Percentiles rank a stretch among this genome's conserved stretches.
phyloP scores from a whole-genome alignment of 73 alveolate genomes.

The Paramecium tetraurelia region DNA sequence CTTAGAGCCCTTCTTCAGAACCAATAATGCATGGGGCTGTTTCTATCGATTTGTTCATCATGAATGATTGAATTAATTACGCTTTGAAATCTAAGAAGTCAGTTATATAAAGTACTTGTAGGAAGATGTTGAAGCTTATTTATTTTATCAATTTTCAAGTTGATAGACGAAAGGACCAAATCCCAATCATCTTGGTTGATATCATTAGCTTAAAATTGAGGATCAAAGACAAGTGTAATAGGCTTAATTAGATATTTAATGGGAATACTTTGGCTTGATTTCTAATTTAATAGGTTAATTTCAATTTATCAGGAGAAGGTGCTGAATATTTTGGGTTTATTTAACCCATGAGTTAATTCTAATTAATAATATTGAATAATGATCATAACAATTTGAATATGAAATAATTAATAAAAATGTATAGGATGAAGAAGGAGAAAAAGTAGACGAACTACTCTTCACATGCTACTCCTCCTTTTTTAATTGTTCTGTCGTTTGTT shows the following conservation, averaged over 20 bases:
- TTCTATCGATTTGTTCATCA: not conserved
- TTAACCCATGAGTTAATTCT: not conserved
- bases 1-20: slow-evolving; percentile 36
- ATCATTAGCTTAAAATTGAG: not conserved
- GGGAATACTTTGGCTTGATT: not conserved
- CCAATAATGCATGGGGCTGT: not conserved
- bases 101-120: not conserved
- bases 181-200: not conserved
- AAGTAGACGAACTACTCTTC: slow-evolving; percentile 63
- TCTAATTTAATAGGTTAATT: not conserved
- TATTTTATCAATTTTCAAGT: not conserved
- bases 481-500: slow-evolving; percentile 48
- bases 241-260: not conserved
- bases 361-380: not conserved
- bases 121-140: not conserved
- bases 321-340: slow-evolving; percentile 8
- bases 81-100: not conserved
- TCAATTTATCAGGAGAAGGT: not conserved
- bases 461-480: slow-evolving; percentile 55
- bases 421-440: slow-evolving; percentile 64
- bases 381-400: slow-evolving; percentile 59
- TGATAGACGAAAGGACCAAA: not conserved
- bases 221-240: not conserved
- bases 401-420: slow-evolving; percentile 59
- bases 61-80: not conserved